Base-by-base conservation (phyloP, 2,329 filamentous ascomycete species). In the Botrytis byssoidea region DNA sequence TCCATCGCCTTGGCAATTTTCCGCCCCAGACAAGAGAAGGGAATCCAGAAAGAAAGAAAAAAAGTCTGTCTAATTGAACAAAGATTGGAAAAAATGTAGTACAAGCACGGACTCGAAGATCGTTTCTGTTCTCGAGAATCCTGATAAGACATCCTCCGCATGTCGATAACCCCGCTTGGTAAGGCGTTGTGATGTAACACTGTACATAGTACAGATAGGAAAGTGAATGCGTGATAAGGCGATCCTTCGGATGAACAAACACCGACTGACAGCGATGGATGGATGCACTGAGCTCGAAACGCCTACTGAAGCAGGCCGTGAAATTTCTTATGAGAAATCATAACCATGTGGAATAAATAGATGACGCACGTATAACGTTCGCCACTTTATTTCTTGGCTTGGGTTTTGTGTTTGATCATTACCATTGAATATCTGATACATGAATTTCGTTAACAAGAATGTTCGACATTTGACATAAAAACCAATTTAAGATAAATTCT, bases 361-460 rank as follows among this genome's bases (percentile, higher is more conserved):
- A 40, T 55, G 48, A 55, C 12, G 25, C 48, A n/a, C 6, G 4
- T 66, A 22, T 57, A 16, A 20, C 5, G 2, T 60, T 29, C 74
- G 22, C 74, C 76, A 78, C 8, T 59, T 75, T 70, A 63, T 77
- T 73, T 74, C 63, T 51, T 77, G 69, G 40, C 76, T 75, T 70
- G 57, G 16, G 32, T 48, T 74, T 84, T 83, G 74, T 85, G 82
- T 74, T 83, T 83, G 42, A 86, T 80, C 85, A 87, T 86, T 8
- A 85, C 82, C 35, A 83, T 75, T 0, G 85, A 87, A 77, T 86
- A 87, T 25, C 85, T 87, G 55, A 51, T 25, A 40, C 32, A 71
- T 51, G 9, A 46, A 32, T 3, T 32, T 40, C 12, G 59, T 71
- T 55, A 71, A 60, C 29, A 63, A 64, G 18, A 29, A 32, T 18